Percentiles rank a stretch among this genome's conserved stretches.
phyloP scores from a whole-genome alignment of 345 rosid species.

The Citrus inodora region DNA sequence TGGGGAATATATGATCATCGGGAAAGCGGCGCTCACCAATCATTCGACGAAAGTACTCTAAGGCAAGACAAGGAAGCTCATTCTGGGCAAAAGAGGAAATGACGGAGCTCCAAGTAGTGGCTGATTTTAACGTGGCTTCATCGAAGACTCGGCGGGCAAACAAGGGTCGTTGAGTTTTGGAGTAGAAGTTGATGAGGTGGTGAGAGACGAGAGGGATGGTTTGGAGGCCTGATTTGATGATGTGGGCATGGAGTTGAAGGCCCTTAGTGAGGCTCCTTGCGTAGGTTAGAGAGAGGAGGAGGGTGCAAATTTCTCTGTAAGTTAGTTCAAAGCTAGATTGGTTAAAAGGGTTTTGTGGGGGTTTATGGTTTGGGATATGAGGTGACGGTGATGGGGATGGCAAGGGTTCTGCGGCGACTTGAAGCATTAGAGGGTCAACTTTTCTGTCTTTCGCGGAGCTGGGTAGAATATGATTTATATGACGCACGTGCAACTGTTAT shows the following conservation, averaged over 20 bases:
- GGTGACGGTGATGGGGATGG: neutral
- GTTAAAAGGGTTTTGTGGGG: conserved; percentile 16
- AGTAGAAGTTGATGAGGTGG: conserved; percentile 83
- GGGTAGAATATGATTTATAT: neutral
- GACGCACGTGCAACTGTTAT: too few species aligned
- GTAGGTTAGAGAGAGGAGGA: conserved; percentile 58
- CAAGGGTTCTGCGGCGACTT: neutral
- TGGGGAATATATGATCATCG: conserved; percentile 78
- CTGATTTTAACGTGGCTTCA: conserved; percentile 37
- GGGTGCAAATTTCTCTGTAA: conserved; percentile 48
- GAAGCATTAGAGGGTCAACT: conserved; percentile 12
- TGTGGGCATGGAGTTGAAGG: conserved; percentile 68
- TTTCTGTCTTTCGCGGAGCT: neutral
- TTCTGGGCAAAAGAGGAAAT: conserved; percentile 81
- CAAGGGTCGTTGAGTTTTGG: conserved; percentile 70
- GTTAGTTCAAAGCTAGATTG: conserved; percentile 31
- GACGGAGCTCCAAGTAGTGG: conserved; percentile 91
- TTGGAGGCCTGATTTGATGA: conserved; percentile 66
- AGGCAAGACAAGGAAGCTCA: conserved; percentile 68
- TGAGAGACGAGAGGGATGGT: conserved; percentile 66
- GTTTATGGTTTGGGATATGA: neutral
- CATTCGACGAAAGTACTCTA: conserved; percentile 66
- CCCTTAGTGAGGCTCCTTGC: conserved; percentile 54
- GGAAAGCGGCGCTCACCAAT: conserved; percentile 39
- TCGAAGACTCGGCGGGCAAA: conserved; percentile 54